Conservation (phyloP, 2,329 filamentous ascomycete species). For the Fusarium verrucosum region DNA sequence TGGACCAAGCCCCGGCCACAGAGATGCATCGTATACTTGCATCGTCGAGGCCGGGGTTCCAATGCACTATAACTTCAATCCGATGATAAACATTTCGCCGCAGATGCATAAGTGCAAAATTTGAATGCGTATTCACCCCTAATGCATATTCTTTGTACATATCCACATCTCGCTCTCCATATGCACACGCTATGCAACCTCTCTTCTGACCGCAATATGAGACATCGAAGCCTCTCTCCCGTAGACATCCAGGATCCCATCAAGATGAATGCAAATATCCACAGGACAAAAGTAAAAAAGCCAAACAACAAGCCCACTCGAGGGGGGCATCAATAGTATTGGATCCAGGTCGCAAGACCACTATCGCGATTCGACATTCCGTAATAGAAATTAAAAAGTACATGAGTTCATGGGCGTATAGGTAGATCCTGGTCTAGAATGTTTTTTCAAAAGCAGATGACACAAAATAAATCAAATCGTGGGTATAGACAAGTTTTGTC, state of each 20-base stretch:
- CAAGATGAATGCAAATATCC: constrained; percentile 15
- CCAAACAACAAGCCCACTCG: constrained; percentile 13
- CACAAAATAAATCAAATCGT: constrained; percentile 29
- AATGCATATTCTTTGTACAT: constrained; percentile 9
- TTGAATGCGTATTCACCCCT: neutral
- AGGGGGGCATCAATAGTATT: constrained; percentile 2
- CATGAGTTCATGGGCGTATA: constrained; percentile 43
- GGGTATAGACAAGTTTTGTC: constrained; percentile 37
- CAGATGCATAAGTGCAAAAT: constrained; percentile 2
- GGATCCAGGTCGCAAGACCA: constrained; percentile 5
- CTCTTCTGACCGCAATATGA: neutral
- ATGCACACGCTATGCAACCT: neutral
- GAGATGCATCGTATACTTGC: neutral
- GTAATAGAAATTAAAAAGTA: constrained; percentile 42
- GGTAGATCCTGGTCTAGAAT: constrained; percentile 34
- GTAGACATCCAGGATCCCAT: constrained; percentile 24
- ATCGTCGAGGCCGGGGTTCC: neutral
- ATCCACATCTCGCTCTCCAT: neutral
- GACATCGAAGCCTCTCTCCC: neutral
- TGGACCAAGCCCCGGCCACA: neutral
- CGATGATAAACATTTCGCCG: neutral
- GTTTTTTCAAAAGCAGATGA: constrained; percentile 6
- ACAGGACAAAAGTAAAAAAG: constrained; percentile 24
- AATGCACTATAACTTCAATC: neutral
- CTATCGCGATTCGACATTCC: constrained; percentile 25